These are phyloP conservation scores for Liquidambar formosana DNA, from an alignment of 164 flowering plant species.

Conservation along the genomic window DNA sequence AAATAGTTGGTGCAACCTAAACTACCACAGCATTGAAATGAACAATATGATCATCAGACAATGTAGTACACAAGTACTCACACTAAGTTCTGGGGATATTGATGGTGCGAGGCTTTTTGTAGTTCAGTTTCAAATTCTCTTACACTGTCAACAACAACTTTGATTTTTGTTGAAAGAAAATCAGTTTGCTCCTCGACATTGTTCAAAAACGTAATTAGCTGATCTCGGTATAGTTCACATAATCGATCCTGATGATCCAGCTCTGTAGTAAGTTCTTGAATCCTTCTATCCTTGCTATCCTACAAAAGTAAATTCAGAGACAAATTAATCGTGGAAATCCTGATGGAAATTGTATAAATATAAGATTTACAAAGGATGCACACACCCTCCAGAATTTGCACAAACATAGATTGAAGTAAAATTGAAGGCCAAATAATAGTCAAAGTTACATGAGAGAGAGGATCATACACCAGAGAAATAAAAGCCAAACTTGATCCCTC, in stretches of 20 bases:
- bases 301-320: constrained; percentile 6
- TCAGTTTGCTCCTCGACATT: constrained; percentile 45
- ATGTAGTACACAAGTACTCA: not conserved
- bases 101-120: constrained; percentile 11
- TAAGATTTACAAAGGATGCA: no score
- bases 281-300: constrained; percentile 44
- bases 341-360: no score
- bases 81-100: constrained; percentile 11
- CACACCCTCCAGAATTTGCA: no score
- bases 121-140: constrained; percentile 40
- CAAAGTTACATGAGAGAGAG: no score
- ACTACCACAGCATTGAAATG: not conserved
- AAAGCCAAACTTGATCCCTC: no score
- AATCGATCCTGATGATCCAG: constrained; percentile 41
- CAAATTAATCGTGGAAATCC: no score
- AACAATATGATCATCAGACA: not conserved
- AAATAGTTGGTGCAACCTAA: no score
- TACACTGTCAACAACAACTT: constrained; percentile 35
- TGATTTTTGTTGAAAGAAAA: constrained; percentile 37
- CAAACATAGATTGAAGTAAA: no score
- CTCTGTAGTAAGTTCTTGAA: constrained; percentile 43
- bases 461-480: no score
- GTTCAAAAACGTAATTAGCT: constrained; percentile 29
- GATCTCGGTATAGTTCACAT: constrained; percentile 36
- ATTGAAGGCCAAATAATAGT: no score